phyloP scores from a whole-genome alignment of 345 rosid species.

The Gossypium turneri region DNA sequence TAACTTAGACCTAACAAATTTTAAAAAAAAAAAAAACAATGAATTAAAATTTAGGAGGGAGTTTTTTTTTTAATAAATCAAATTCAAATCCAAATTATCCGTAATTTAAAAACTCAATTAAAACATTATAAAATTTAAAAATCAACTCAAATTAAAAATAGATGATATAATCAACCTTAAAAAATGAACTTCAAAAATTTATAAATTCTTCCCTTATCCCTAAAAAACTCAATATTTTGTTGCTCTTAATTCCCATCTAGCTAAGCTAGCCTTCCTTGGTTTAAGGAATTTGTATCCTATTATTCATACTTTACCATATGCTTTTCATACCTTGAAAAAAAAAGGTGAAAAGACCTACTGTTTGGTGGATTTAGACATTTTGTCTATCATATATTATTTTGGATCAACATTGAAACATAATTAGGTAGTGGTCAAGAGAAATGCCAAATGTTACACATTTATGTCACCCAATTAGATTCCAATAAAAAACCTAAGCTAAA shows the following conservation, averaged over 20 bases:
- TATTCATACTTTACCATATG: neutral
- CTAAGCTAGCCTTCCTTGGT: conserved; percentile 1
- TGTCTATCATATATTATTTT: neutral
- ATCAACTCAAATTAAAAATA: too few species aligned
- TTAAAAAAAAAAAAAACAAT: too few species aligned
- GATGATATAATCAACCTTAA: too few species aligned
- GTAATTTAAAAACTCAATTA: too few species aligned
- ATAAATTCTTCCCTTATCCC: neutral
- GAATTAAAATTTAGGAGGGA: too few species aligned
- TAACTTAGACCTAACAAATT: too few species aligned
- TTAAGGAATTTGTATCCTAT: conserved; percentile 6
- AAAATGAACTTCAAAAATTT: too few species aligned
- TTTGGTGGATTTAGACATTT: neutral
- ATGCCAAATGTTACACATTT: neutral
- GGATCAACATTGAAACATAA: neutral
- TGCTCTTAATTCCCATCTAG: neutral
- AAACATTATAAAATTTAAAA: too few species aligned
- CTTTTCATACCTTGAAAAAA: conserved; percentile 3
- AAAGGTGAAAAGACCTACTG: neutral
- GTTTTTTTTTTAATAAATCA: too few species aligned
- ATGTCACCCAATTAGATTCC: neutral
- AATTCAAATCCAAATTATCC: too few species aligned
- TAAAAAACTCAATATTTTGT: neutral
- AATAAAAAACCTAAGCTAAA: neutral
- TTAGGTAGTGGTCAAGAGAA: conserved; percentile 3